Conservation (phyloP, 2,329 filamentous ascomycete genomes). For the Colletotrichum sp. region DNA sequence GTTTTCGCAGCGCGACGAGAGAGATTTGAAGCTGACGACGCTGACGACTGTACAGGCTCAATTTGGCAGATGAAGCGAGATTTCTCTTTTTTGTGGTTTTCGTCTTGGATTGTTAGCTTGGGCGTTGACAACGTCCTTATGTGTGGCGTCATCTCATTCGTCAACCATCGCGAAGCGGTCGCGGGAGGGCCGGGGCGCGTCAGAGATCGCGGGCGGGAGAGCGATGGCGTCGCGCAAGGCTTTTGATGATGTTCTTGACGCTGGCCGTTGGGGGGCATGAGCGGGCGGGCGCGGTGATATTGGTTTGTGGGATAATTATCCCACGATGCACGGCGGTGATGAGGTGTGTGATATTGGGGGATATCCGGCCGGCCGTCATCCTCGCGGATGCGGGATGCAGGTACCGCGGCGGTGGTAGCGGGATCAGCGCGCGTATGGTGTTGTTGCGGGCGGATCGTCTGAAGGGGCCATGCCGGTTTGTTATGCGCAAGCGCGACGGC, state of each 20-base stretch:
- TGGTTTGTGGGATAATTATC: not conserved
- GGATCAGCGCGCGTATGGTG: not conserved
- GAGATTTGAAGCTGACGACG: not conserved
- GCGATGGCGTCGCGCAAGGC: not conserved
- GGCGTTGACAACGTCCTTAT: not conserved
- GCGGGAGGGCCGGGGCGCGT: constrained; percentile 6
- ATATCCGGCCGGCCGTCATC: not conserved
- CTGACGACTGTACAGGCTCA: not conserved
- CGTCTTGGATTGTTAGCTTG: not conserved
- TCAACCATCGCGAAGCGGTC: not conserved
- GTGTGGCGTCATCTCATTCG: not conserved
- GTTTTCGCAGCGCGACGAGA: not conserved
- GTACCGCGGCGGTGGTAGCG: not conserved
- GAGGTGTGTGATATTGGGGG: not conserved
- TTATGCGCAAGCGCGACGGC: constrained; percentile 9
- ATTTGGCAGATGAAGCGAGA: not conserved
- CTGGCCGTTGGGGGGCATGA: not conserved
- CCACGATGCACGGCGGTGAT: not conserved
- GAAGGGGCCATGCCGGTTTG: not conserved
- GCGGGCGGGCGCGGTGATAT: not conserved
- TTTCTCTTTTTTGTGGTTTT: not conserved
- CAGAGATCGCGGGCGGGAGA: not conserved
- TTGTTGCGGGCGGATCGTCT: not conserved
- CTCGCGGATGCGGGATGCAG: not conserved
- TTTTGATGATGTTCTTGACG: not conserved